These are phyloP conservation scores for Alternaria sp. DNA, from an alignment of 2,329 filamentous ascomycete genomes.

Conservation along the genomic window DNA sequence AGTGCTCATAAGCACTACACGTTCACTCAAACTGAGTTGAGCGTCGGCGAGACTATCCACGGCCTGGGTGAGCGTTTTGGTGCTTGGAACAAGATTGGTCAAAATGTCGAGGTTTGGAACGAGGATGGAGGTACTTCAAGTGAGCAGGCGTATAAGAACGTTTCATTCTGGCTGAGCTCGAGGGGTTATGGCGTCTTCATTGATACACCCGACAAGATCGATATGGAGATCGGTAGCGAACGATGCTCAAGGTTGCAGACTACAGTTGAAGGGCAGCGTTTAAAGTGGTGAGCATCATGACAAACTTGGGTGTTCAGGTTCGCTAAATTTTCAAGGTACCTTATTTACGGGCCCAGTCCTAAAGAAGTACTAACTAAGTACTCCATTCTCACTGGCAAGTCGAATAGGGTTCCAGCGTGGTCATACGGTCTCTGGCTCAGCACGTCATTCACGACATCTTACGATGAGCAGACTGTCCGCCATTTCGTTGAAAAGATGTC, in stretches of 20 bases:
- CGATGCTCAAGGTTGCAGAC: constrained; percentile 75
- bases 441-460: constrained; percentile 77
- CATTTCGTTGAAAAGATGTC: constrained; percentile 75
- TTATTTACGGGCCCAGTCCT: constrained; percentile 75
- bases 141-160: constrained; percentile 76
- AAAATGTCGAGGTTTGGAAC: constrained; percentile 71
- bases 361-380: constrained; percentile 76
- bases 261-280: constrained; percentile 70
- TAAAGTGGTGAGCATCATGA: constrained; percentile 64
- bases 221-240: constrained; percentile 77
- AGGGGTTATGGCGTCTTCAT: constrained; percentile 81
- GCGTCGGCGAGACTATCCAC: constrained; percentile 71
- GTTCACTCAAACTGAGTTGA: constrained; percentile 57
- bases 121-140: constrained; percentile 70
- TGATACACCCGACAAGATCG: constrained; percentile 73
- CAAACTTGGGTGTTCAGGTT: background rate
- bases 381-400: constrained; percentile 70
- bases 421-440: constrained; percentile 80
- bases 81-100: constrained; percentile 78
- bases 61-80: constrained; percentile 80
- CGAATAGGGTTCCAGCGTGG: constrained; percentile 73
- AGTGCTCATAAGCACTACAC: constrained; percentile 54
- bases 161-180: constrained; percentile 74
- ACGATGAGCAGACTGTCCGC: constrained; percentile 73
- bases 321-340: constrained; percentile 56